Evolutionary conservation across 164 flowering plant genomes (phyloP), one percentile per base, ranked within the genome.

Genomic region (Nymphaea thermarum): DNA sequence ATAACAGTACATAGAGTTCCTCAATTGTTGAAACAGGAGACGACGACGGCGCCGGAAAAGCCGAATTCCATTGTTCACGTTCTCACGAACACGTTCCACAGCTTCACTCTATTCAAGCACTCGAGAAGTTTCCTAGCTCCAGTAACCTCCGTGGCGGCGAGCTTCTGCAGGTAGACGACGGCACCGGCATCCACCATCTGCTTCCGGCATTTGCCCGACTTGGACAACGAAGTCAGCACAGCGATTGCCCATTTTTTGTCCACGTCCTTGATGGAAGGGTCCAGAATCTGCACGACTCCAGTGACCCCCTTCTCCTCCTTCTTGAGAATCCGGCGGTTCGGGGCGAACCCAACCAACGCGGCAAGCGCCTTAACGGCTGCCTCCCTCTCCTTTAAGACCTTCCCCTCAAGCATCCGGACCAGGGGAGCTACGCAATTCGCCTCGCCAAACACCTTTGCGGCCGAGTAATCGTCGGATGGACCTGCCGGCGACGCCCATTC

Each of bases 91-190:
- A 93, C 88, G 6, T 90, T 88, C 96, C 96, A 91, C 14, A 91
- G 74, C 74, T 86, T 93, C 15, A 90, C 82, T 47, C 75, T 78
- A 4, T 83, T 77, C 42, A 93, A 83, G 76, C 80, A 74, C 36
- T 91, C 97, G 63, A 76, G 68, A 3, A 93, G 86, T 81, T 86
- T 91, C 78, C 81, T 89, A 44, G 94, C 86, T 2, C 98, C 98
- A 17, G 86, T 88, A 25, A 86, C 78, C 42, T 91, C 85, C 84
- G 82, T 76, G 71, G 86, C 96, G 6, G 77, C 87, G 62, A 90
- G 90, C 68, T 89, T 91, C 74, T 83, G 89, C 76, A 91, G 78
- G 67, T 80, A 73, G 1, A 66, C 78, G 71, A 79, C 75, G 53
- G 89, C 97, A 63, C 98, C 94, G 10, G 85, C 81, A 16, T 82